These are phyloP conservation scores for Vanrija sp. DNA, from an alignment of 1,284 basidiomycete species.

Conservation along the genomic window DNA sequence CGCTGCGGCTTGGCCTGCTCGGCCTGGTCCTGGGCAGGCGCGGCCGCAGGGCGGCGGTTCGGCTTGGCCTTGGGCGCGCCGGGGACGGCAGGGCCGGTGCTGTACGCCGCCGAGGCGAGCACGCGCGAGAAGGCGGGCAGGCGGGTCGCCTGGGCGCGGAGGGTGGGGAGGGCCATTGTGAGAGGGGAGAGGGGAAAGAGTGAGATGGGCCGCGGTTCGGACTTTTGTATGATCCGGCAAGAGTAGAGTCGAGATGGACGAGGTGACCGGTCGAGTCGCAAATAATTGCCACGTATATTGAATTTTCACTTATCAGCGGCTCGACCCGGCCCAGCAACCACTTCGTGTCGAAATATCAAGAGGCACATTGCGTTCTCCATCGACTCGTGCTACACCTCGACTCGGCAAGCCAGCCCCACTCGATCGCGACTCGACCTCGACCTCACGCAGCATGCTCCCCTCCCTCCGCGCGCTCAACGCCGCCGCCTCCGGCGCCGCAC, in stretches of 20 bases:
- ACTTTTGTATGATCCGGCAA: too few relatives aligned
- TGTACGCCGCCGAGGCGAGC: not conserved
- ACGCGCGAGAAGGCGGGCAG: not conserved
- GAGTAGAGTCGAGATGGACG: not conserved
- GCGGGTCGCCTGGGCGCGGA: too few relatives aligned
- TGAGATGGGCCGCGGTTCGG: too few relatives aligned
- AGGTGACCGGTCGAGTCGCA: not conserved
- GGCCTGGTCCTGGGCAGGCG: too few relatives aligned
- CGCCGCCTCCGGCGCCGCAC: not conserved
- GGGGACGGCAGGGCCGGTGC: not conserved
- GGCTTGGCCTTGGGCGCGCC: not conserved
- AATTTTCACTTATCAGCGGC: too few relatives aligned
- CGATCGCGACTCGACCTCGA: not conserved
- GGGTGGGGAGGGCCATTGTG: too few relatives aligned
- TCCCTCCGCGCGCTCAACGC: slow-evolving; percentile 7
- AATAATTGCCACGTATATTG: too few relatives aligned
- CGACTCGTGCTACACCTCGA: not conserved
- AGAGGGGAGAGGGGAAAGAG: not conserved
- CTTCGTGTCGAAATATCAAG: not conserved
- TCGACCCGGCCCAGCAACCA: too few relatives aligned
- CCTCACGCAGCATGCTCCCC: slow-evolving; percentile 11
- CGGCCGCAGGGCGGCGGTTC: too few relatives aligned
- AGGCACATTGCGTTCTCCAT: not conserved
- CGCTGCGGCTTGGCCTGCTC: too few relatives aligned
- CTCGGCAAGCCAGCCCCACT: not conserved